Evolutionary conservation across 305 asterid species (phyloP).

Genomic region (Withania somnifera): DNA sequence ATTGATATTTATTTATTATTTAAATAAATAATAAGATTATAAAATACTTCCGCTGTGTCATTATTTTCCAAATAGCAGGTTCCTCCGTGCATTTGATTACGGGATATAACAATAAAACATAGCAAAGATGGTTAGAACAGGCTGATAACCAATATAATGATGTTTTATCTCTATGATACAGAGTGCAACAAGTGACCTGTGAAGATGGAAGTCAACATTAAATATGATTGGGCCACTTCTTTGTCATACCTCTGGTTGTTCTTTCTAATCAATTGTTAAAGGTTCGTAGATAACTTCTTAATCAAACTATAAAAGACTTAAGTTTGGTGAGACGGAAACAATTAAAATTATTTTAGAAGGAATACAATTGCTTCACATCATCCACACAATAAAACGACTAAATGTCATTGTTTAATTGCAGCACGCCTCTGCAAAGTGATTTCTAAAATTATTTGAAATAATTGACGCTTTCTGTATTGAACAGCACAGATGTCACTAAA

Average conservation of each 20-base stretch:
- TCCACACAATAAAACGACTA: conserved; percentile 4
- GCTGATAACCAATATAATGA: not conserved
- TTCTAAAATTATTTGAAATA: not conserved
- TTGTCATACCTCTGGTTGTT: not conserved
- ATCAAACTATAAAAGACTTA: conserved; percentile 13
- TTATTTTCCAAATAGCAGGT: too few relatives aligned
- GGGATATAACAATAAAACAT: too few relatives aligned
- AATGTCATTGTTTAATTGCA: not conserved
- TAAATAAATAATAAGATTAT: too few relatives aligned
- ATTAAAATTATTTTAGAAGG: conserved; percentile 7
- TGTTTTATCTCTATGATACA: not conserved
- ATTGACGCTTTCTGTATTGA: not conserved
- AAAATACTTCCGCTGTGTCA: too few relatives aligned
- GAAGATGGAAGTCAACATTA: conserved; percentile 2
- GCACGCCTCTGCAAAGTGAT: not conserved
- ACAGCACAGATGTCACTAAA: conserved; percentile 7
- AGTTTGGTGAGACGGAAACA: conserved; percentile 32
- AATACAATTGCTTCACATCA: not conserved
- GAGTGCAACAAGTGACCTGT: not conserved
- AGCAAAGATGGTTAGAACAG: not conserved
- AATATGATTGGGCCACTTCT: not conserved
- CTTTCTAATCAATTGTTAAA: conserved; percentile 24
- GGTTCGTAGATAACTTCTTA: conserved; percentile 9
- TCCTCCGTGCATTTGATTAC: too few relatives aligned
- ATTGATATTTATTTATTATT: too few relatives aligned